phyloP scores from a whole-genome alignment of 2,329 filamentous ascomycete species.

The Graphilbum ipis-grandicollis region DNA sequence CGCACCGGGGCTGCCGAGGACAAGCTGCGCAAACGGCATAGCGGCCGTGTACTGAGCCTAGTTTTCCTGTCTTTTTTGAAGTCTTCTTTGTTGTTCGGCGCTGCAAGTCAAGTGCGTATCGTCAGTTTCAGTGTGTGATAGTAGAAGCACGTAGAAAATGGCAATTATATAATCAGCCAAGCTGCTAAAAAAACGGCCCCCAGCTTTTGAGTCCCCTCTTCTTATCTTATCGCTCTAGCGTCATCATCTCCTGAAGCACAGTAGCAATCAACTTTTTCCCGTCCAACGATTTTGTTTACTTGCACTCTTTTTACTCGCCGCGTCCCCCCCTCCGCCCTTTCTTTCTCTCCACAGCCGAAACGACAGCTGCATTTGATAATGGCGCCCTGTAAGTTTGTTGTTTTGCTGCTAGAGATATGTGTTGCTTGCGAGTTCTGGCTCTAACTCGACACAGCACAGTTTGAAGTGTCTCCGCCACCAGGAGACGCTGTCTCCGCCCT shows the following conservation, averaged over 20 bases:
- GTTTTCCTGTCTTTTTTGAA: neutral
- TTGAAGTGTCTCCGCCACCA: conserved; percentile 67
- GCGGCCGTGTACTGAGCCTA: no score
- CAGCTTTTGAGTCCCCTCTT: neutral
- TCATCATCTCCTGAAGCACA: neutral
- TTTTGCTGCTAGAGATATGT: no score
- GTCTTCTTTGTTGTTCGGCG: neutral
- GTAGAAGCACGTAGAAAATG: neutral
- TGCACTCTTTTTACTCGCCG: neutral
- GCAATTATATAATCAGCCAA: neutral
- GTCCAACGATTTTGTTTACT: conserved; percentile 6
- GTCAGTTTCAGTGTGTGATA: neutral
- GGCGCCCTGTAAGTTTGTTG: conserved; percentile 8
- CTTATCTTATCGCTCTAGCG: conserved; percentile 10
- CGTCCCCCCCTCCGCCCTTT: neutral
- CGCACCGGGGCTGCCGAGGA: conserved; percentile 84
- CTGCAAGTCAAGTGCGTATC: no score
- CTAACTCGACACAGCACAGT: conserved; percentile 16
- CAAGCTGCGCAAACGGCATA: conserved; percentile 59
- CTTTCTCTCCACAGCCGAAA: neutral
- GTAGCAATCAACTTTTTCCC: neutral
- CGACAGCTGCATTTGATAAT: conserved; percentile 1
- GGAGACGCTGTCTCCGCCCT: conserved; percentile 76
- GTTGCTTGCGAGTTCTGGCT: neutral
- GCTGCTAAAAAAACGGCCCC: neutral